Base-by-base conservation (phyloP, 2,329 filamentous ascomycete species). In the Fusarium paranaense region DNA sequence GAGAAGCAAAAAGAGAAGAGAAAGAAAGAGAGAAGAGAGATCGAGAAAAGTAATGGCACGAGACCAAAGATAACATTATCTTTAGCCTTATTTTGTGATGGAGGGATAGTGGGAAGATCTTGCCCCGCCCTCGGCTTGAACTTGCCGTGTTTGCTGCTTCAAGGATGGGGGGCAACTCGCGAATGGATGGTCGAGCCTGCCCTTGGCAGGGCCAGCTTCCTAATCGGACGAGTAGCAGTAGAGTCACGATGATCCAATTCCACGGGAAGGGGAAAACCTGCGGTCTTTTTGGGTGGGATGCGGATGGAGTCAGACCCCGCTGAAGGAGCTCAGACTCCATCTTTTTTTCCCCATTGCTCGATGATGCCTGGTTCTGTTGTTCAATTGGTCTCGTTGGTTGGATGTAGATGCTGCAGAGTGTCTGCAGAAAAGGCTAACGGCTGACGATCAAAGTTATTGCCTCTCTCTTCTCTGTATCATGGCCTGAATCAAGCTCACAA, bases 61-160 rank as follows among this genome's bases (percentile, higher is more conserved):
- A 54, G 22, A 14, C 20, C 20, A 40, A 45, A 52, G 37, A 62
- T 54, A 54, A 32, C 35, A 38, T 63, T 14, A 54, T 54, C 47
- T 38, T 38, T 40, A n/a, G 33, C 60, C 47, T 40, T 63, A 64
- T 58, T 52, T 52, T 52, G 47, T 52, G 47, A 52, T 30, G 47
- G 47, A 50, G 25, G 22, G 25, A 50, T 52, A 27, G 47, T 52
- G 25, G 25, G 25, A n/a, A 13, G 25, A 52, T 52, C 45, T 30
- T 60, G 56, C 62, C 35, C 71, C 71, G 70, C 67, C 63, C 62
- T 74, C 71, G 71, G 71, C 71, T 65, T 74, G 52, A 59, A 62
- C 47, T 69, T 73, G 71, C 70, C 67, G 63, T 59, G 61, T 38
- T 74, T 27, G 40, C 22, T 47, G 4, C 45, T 47, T 25, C 45